These are phyloP conservation scores for Macrophomina pseudophaseolina DNA, from an alignment of 2,329 filamentous ascomycete species.

Conservation along the genomic window DNA sequence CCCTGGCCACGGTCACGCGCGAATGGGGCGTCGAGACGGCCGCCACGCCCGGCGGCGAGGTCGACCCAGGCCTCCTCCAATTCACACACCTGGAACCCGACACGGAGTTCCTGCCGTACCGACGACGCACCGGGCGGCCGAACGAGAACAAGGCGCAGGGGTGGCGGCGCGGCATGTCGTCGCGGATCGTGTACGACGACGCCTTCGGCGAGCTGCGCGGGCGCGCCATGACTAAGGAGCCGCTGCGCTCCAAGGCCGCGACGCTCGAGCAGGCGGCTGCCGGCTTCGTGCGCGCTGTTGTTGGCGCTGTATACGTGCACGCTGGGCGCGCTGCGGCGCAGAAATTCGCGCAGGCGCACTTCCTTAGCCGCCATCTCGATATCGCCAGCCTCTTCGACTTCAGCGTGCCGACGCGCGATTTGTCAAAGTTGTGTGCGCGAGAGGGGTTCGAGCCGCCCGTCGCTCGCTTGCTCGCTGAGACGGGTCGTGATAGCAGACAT, in stretches of 20 bases:
- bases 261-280: conserved; percentile 33
- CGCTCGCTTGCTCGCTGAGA: conserved; percentile 87
- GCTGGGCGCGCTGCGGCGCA: conserved; percentile 78
- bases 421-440: conserved; percentile 79
- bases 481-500: conserved; percentile 79
- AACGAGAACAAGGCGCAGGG: conserved; percentile 15
- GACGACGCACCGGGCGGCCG: conserved; percentile 37
- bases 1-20: conserved; percentile 73
- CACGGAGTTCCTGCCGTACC: conserved; percentile 29
- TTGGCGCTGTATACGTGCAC: conserved; percentile 86
- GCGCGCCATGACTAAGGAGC: background rate
- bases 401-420: conserved; percentile 79
- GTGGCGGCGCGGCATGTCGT: conserved; percentile 57
- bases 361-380: conserved; percentile 79
- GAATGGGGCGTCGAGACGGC: conserved; percentile 93
- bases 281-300: conserved; percentile 77
- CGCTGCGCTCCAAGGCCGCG: conserved; percentile 28
- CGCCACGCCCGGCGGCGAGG: conserved; percentile 85
- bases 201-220: conserved; percentile 73
- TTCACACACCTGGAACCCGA: conserved; percentile 60
- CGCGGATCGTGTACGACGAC: conserved; percentile 80
- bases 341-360: conserved; percentile 81
- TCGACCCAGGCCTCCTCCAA: conserved; percentile 89
- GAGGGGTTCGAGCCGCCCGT: conserved; percentile 89
- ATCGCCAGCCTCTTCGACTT: conserved; percentile 83